Evolutionary conservation across 208 protist species (phyloP).

Genomic region (Leishmania mexicana): DNA sequence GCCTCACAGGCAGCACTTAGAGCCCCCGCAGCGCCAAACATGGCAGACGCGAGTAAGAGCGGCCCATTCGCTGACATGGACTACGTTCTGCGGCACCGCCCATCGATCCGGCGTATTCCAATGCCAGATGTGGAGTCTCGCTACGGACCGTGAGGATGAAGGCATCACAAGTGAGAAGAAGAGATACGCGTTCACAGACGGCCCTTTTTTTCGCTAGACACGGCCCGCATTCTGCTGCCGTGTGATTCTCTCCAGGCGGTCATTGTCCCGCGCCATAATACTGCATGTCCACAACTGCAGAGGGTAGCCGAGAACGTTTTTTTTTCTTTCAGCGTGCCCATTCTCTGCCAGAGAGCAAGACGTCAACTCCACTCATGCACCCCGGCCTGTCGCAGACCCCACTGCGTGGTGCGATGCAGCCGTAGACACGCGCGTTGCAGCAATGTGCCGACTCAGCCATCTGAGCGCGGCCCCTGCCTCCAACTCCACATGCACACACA

Average conservation of each 20-base stretch:
- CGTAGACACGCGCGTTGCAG: background rate
- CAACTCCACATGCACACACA: background rate
- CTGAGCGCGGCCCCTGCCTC: background rate
- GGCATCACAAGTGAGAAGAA: background rate
- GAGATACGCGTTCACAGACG: background rate
- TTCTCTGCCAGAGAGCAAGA: background rate
- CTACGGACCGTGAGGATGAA: constrained; percentile 33
- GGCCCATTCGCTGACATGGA: constrained; percentile 29
- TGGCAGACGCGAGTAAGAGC: background rate
- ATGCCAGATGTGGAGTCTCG: constrained; percentile 67
- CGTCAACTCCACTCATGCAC: background rate
- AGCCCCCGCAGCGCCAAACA: background rate
- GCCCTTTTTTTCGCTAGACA: background rate
- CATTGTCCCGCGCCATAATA: background rate
- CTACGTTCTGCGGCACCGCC: constrained; percentile 27
- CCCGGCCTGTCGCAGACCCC: background rate
- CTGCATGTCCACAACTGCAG: no score
- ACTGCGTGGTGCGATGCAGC: background rate
- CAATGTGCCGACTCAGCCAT: background rate
- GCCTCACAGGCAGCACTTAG: background rate
- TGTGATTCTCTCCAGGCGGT: background rate
- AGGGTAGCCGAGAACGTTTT: background rate
- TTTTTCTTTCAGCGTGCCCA: background rate
- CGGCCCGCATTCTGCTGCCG: background rate
- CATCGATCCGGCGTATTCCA: constrained; percentile 50